Evolutionary conservation across 2,329 filamentous ascomycete genomes (phyloP).

Genomic region (Fusarium tjaetaba): DNA sequence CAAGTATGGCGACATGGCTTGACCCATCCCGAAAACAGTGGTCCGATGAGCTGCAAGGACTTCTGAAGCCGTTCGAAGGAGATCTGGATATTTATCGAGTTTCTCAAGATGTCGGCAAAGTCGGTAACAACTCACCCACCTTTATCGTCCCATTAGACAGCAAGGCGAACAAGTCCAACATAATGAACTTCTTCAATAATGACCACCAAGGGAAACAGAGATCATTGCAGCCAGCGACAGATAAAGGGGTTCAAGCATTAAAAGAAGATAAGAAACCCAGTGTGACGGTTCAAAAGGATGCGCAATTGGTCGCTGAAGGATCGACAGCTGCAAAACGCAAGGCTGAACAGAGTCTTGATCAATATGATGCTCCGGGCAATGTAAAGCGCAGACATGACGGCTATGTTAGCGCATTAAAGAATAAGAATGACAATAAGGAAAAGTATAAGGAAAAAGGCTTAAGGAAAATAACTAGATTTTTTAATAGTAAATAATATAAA

Average conservation of each 20-base stretch:
- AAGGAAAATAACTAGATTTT: slow-evolving; percentile 85
- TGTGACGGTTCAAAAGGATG: background rate
- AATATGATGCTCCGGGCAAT: slow-evolving; percentile 33
- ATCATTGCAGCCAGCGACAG: background rate
- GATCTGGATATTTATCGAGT: slow-evolving; percentile 89
- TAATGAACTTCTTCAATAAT: slow-evolving; percentile 89
- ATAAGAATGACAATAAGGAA: slow-evolving; percentile 48
- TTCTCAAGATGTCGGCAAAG: slow-evolving; percentile 89
- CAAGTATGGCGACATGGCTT: slow-evolving; percentile 78
- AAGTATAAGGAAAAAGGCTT: slow-evolving; percentile 69
- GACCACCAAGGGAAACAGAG: slow-evolving; percentile 52
- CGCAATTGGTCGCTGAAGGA: background rate
- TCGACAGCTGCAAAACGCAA: slow-evolving; percentile 40
- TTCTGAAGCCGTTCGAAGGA: slow-evolving; percentile 82
- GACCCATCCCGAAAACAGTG: slow-evolving; percentile 78
- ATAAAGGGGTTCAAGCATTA: background rate
- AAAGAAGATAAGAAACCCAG: background rate
- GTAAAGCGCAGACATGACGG: slow-evolving; percentile 13
- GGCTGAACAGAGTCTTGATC: slow-evolving; percentile 20
- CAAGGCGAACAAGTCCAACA: slow-evolving; percentile 90
- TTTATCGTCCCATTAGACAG: slow-evolving; percentile 87
- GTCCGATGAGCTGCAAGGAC: slow-evolving; percentile 78
- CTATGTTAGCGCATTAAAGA: slow-evolving; percentile 56
- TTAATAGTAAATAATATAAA: slow-evolving; percentile 50
- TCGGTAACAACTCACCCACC: slow-evolving; percentile 86